Percentiles rank a stretch among this genome's conserved stretches.
phyloP scores from a whole-genome alignment of 129 eudicot species.

The Daucus carota region DNA sequence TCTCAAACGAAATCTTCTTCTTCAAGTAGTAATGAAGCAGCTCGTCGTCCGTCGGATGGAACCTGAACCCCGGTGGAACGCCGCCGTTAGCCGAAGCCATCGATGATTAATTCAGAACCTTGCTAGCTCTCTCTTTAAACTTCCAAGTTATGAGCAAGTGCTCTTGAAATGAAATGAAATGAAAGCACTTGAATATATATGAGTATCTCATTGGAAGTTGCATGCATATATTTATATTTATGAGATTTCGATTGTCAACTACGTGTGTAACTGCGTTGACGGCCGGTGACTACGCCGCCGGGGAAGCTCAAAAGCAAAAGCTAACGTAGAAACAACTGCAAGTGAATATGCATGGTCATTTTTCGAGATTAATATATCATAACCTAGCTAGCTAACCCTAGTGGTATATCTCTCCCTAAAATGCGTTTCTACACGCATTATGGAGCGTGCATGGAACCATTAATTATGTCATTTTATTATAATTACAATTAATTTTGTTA shows the following conservation, averaged over 20 bases:
- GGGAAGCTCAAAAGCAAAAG: slow-evolving; percentile 61
- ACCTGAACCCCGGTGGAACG: slow-evolving; percentile 94
- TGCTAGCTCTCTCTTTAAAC: too few species aligned
- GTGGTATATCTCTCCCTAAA: too few species aligned
- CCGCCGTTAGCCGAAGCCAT: slow-evolving; percentile 65
- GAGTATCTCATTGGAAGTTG: not conserved
- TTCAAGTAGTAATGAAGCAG: slow-evolving; percentile 86
- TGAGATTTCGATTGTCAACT: slow-evolving; percentile 23
- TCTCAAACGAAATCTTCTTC: slow-evolving; percentile 71
- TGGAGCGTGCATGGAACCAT: slow-evolving; percentile 1
- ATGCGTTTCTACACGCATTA: not conserved
- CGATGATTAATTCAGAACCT: too few species aligned
- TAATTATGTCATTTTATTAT: not conserved
- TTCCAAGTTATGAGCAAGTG: too few species aligned
- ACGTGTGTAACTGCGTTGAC: slow-evolving; percentile 49
- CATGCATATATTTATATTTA: not conserved
- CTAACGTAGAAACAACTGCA: slow-evolving; percentile 41
- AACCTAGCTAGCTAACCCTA: too few species aligned
- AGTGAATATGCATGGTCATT: slow-evolving; percentile 14
- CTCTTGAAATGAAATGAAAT: too few species aligned
- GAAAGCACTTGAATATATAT: slow-evolving; percentile 18
- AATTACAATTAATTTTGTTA: too few species aligned
- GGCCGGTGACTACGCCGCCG: slow-evolving; percentile 88
- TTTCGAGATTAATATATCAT: too few species aligned
- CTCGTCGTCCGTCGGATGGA: slow-evolving; percentile 95